Conservation (phyloP, 2,329 filamentous ascomycete species). For the Emergomyces orientalis region DNA sequence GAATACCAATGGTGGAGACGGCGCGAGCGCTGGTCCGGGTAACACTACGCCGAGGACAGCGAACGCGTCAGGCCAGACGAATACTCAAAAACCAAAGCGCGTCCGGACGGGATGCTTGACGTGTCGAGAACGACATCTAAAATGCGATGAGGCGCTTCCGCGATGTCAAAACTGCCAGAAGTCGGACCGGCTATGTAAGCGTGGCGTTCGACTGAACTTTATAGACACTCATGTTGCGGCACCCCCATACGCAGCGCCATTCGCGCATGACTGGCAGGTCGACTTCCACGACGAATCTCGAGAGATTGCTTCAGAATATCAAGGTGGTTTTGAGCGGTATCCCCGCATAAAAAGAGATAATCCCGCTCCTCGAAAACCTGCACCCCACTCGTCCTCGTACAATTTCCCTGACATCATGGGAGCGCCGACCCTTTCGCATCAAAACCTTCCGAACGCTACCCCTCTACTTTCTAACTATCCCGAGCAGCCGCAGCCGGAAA, state of each 20-base stretch:
- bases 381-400: constrained; percentile 15
- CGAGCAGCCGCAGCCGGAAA: constrained; percentile 33
- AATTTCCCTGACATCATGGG: constrained; percentile 26
- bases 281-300: constrained; percentile 83
- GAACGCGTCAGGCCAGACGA: constrained; percentile 13
- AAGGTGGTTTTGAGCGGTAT: constrained; percentile 67
- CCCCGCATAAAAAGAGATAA: constrained; percentile 42
- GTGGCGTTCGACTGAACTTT: constrained; percentile 81
- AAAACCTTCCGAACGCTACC: constrained; percentile 44
- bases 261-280: constrained; percentile 59
- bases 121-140: constrained; percentile 79
- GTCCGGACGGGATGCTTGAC: constrained; percentile 87
- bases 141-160: constrained; percentile 70
- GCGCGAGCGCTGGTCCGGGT: background rate
- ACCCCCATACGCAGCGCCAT: constrained; percentile 52
- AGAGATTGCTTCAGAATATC: constrained; percentile 82
- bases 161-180: constrained; percentile 74
- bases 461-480: constrained; percentile 41
- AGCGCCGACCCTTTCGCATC: constrained; percentile 33
- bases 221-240: constrained; percentile 69
- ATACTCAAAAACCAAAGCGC: constrained; percentile 58
- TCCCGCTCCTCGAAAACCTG: constrained; percentile 11
- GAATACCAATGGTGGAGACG: constrained; percentile 8
- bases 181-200: constrained; percentile 74
- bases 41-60: background rate